These are phyloP conservation scores for Vitis rotundifolia DNA, from an alignment of 164 flowering plant genomes.

Conservation along the genomic window DNA sequence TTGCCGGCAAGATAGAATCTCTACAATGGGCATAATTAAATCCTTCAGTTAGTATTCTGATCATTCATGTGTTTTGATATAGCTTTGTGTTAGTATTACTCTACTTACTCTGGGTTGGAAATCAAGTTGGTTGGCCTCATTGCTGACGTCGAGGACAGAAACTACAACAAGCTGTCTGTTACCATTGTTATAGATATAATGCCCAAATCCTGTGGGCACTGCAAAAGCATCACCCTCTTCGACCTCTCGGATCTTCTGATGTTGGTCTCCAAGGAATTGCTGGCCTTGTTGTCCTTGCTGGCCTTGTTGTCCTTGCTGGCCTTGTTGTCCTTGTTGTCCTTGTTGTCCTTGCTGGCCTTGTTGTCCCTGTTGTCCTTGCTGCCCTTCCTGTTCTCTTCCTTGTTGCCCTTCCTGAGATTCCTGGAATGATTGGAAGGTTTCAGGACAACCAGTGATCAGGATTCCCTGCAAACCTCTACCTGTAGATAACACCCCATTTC, in stretches of 20 bases:
- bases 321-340: neutral
- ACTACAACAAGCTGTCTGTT: constrained; percentile 40
- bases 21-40: constrained; percentile 13
- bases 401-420: neutral
- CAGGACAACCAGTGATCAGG: constrained; percentile 63
- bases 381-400: neutral
- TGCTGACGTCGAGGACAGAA: constrained; percentile 46
- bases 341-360: neutral
- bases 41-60: neutral
- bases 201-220: constrained; percentile 58
- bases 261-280: constrained; percentile 31
- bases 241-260: constrained; percentile 59
- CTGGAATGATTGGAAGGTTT: constrained; percentile 43
- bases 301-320: neutral
- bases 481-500: constrained; percentile 14
- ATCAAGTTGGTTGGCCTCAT: constrained; percentile 64
- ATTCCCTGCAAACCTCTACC: constrained; percentile 51
- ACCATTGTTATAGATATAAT: constrained; percentile 63
- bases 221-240: constrained; percentile 56
- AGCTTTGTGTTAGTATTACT: neutral
- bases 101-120: constrained; percentile 38
- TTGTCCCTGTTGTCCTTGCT: neutral
- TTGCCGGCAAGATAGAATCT: constrained; percentile 47
- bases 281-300: neutral
- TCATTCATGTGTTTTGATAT: neutral